Base-by-base conservation (phyloP, 495 filamentous ascomycete genomes). In the Durotheca rogersii region DNA sequence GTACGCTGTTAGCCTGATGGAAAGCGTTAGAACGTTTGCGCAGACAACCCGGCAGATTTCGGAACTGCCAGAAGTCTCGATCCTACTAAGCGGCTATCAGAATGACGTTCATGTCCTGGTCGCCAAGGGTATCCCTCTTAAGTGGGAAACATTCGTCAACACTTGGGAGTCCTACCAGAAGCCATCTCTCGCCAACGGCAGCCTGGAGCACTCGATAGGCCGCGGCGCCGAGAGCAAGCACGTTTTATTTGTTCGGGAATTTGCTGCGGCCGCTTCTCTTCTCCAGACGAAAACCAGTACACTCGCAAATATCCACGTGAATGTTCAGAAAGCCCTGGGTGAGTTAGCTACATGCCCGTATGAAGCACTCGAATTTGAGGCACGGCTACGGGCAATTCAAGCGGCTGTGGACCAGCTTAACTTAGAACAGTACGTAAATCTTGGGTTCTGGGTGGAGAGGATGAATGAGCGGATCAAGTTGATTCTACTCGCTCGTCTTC, bases 101-200 rank as follows among this genome's bases (percentile, higher is more conserved):
- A 94, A 90, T 54, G 88, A 95, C 43, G 86, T 87, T 0, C 88
- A 96, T 48, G 67, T 66, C 20, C 80, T 95, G 57, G 81, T 97
- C 45, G 72, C 73, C 36, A 96, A 93, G 72, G 93, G 93, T 33
- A 75, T 96, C 35, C 87, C 88, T 7, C 72, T 97, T 21, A 84
- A 87, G 58, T 98, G 93, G 93, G 93, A 98, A 64, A 92, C 93
- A 0, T 96, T 98, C 64, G 87, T 98, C 23, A 89, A 96, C 60
- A 90, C 89, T 6, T 97, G 96, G 65, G 93, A 97, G 64, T 73
- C 96, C 12, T 89, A 92, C 57, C 87, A 92, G 57, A 85, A 89
- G 56, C 76, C 82, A 23, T 72, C 77, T 50, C 66, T 78, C 7
- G 69, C 78, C n/a, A 81, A 77, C 47, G 83, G 82, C 27, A 66